Percentiles rank a stretch among this genome's conserved stretches.
Conservation (phyloP, 208 protist genomes). For the Wallacemonas sp. region DNA sequence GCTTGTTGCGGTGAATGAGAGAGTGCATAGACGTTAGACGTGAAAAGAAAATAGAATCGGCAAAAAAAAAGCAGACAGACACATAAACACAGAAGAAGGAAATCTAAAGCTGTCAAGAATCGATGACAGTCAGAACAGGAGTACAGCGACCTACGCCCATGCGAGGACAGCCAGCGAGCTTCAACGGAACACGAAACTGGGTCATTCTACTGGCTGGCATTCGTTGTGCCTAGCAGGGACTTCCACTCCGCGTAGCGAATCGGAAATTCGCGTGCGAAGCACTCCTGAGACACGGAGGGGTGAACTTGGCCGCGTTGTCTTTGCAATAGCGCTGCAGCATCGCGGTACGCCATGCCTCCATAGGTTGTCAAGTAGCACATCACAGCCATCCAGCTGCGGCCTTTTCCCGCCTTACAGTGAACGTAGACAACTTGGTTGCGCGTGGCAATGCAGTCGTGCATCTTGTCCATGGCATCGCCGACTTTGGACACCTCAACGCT, state of each 20-base stretch:
- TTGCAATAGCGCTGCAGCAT: conserved; percentile 46
- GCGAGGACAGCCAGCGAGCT: too few species aligned
- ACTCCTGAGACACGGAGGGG: conserved; percentile 57
- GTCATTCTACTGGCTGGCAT: too few species aligned
- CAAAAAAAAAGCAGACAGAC: conserved; percentile 16
- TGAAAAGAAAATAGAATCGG: conserved; percentile 14
- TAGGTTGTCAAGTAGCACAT: conserved; percentile 87
- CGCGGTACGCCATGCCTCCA: conserved; percentile 55
- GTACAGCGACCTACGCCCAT: too few species aligned
- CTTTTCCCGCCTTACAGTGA: conserved; percentile 92
- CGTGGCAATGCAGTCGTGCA: conserved; percentile 48
- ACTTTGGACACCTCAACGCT: conserved; percentile 49
- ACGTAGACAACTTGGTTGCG: conserved; percentile 64
- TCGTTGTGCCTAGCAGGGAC: conserved; percentile 22
- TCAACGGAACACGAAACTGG: too few species aligned
- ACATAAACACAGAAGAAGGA: conserved; percentile 19
- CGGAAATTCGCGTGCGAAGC: conserved; percentile 62
- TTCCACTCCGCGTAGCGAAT: conserved; percentile 42
- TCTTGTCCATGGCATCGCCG: conserved; percentile 47
- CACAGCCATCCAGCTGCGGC: conserved; percentile 85
- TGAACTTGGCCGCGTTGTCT: conserved; percentile 63
- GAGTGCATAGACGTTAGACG: too few species aligned
- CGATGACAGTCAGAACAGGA: background rate
- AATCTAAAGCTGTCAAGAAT: too few species aligned
- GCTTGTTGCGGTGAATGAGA: too few species aligned